Evolutionary conservation across 2,329 filamentous ascomycete genomes (phyloP).

Genomic region (Curvularia eragrostidis): DNA sequence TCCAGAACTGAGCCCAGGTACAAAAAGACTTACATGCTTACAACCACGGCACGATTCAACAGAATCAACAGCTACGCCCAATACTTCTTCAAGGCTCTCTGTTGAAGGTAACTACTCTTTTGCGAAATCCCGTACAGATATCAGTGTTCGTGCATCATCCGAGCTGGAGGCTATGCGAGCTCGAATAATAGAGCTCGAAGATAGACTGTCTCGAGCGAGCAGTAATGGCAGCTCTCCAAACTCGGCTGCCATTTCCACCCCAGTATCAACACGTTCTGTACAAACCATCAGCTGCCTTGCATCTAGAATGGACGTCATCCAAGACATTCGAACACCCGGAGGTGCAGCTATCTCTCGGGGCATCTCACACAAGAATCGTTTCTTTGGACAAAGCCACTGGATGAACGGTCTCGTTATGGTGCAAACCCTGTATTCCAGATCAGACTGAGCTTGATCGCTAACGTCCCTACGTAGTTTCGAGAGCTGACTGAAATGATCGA

Average conservation of each 20-base stretch:
- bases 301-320: conserved; percentile 55
- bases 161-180: conserved; percentile 51
- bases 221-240: conserved; percentile 14
- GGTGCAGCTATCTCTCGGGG: conserved; percentile 50
- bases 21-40: conserved; percentile 2
- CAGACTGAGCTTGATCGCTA: background rate
- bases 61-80: background rate
- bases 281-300: conserved; percentile 51
- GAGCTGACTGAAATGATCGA: conserved; percentile 58
- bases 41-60: background rate
- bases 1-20: conserved; percentile 8
- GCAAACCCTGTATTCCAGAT: conserved; percentile 22
- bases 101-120: background rate
- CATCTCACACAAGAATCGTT: conserved; percentile 62
- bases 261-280: conserved; percentile 36
- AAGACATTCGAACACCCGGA: conserved; percentile 45
- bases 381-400: conserved; percentile 66
- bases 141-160: conserved; percentile 21
- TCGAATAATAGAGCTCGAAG: conserved; percentile 55
- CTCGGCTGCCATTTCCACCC: conserved; percentile 13
- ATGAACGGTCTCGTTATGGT: conserved; percentile 59
- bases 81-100: background rate
- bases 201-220: conserved; percentile 39
- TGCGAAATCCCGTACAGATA: conserved; percentile 14
- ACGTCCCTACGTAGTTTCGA: conserved; percentile 42